Evolutionary conservation across 192 early-diverging fungal species (phyloP).

Genomic region (Cladochytrium replicatum): DNA sequence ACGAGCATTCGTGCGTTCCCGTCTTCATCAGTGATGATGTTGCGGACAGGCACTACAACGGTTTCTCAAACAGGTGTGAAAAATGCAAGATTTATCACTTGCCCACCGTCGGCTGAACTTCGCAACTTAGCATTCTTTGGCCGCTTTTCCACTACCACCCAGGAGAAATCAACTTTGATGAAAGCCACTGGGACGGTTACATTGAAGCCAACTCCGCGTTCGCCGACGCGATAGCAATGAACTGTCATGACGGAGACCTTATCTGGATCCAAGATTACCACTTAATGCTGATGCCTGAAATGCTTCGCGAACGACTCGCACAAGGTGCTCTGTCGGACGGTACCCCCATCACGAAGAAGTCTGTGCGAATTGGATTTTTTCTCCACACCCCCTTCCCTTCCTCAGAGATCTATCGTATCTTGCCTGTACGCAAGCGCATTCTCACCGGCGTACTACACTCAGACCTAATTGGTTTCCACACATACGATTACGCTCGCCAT

Average conservation of each 20-base stretch:
- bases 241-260: slow-evolving; percentile 68
- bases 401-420: slow-evolving; percentile 90
- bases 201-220: slow-evolving; percentile 85
- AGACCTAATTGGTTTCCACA: slow-evolving; percentile 98
- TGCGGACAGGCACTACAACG: slow-evolving; percentile 95
- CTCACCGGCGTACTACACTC: slow-evolving; percentile 82
- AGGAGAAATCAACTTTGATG: slow-evolving; percentile 94
- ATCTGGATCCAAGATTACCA: slow-evolving; percentile 82
- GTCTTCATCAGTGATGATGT: slow-evolving; percentile 90
- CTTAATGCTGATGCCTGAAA: slow-evolving; percentile 86
- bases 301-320: slow-evolving; percentile 56
- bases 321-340: slow-evolving; percentile 43
- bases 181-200: slow-evolving; percentile 91
- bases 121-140: slow-evolving; percentile 98
- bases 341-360: slow-evolving; percentile 40
- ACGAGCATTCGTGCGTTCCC: slow-evolving; percentile 78
- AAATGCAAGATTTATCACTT: slow-evolving; percentile 14
- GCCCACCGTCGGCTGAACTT: neutral
- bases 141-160: slow-evolving; percentile 99
- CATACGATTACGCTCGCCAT: slow-evolving; percentile 98
- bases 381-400: slow-evolving; percentile 96
- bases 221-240: slow-evolving; percentile 79
- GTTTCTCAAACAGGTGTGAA: slow-evolving; percentile 77
- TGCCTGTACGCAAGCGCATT: slow-evolving; percentile 90
- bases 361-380: slow-evolving; percentile 97